These are phyloP conservation scores for Annulohypoxylon bovei DNA, from an alignment of 495 filamentous ascomycete species.

Conservation along the genomic window DNA sequence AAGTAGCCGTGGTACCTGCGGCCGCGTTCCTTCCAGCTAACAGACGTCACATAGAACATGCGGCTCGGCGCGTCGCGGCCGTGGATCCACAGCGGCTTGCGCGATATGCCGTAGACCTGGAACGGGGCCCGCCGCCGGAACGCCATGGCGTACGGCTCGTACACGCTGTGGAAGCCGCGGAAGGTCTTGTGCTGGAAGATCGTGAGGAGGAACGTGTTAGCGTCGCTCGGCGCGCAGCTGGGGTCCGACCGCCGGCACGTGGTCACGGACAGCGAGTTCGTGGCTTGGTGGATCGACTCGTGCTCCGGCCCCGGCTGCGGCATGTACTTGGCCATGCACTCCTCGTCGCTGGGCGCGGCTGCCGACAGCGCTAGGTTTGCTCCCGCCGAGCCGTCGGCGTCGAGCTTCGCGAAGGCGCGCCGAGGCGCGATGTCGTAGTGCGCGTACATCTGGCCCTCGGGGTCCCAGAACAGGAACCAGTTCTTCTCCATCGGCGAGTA, in stretches of 20 bases:
- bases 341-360: conserved; percentile 42
- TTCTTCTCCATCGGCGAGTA: conserved; percentile 62
- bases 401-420: conserved; percentile 57
- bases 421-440: conserved; percentile 61
- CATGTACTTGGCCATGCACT: conserved; percentile 55
- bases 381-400: conserved; percentile 52
- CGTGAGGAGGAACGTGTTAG: conserved; percentile 61
- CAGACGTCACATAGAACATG: conserved; percentile 63
- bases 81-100: conserved; percentile 62
- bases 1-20: conserved; percentile 60
- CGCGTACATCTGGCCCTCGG: conserved; percentile 52
- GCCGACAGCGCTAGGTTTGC: conserved; percentile 50
- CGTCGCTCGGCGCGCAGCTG: conserved; percentile 48
- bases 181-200: conserved; percentile 64
- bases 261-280: conserved; percentile 64
- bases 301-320: conserved; percentile 42
- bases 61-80: conserved; percentile 51
- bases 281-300: conserved; percentile 65
- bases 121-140: conserved; percentile 59
- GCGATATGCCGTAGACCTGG: conserved; percentile 59
- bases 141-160: conserved; percentile 65
- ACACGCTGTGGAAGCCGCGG: conserved; percentile 56
- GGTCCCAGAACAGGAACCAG: conserved; percentile 67
- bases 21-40: conserved; percentile 59
- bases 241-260: conserved; percentile 60